Percentiles rank a stretch among this genome's conserved stretches.
phyloP scores from a whole-genome alignment of 345 rosid genomes.

The Nephelium lappaceum region DNA sequence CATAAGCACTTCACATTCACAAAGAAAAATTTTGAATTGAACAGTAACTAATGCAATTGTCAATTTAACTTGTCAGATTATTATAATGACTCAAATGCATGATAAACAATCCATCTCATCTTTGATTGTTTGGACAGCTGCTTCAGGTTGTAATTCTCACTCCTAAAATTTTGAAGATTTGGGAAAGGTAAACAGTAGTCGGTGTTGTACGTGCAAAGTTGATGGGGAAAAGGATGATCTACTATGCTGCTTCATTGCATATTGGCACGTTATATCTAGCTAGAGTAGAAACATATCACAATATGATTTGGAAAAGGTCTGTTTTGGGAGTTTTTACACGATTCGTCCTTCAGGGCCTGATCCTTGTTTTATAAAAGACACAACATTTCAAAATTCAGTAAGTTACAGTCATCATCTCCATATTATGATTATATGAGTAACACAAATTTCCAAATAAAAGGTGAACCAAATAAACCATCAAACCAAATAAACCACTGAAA shows the following conservation, averaged over 20 bases:
- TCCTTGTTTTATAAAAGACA: neutral
- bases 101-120: neutral
- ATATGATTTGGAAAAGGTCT: neutral
- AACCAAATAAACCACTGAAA: conserved; percentile 17
- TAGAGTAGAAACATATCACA: neutral
- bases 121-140: neutral
- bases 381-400: neutral
- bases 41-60: neutral
- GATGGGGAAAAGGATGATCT: neutral
- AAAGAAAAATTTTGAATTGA: neutral
- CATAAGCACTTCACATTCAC: neutral
- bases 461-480: neutral
- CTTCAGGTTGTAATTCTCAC: neutral
- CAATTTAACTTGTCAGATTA: neutral
- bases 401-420: neutral
- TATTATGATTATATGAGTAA: neutral
- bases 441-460: conserved; percentile 1
- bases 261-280: neutral
- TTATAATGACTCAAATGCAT: neutral
- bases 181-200: neutral
- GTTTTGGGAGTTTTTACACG: neutral
- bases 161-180: neutral
- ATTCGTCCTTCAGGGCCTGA: neutral
- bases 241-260: neutral
- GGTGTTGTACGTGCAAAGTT: neutral